Conservation (phyloP, 169 alveolate genomes). For the Blepharisma undulans region DNA sequence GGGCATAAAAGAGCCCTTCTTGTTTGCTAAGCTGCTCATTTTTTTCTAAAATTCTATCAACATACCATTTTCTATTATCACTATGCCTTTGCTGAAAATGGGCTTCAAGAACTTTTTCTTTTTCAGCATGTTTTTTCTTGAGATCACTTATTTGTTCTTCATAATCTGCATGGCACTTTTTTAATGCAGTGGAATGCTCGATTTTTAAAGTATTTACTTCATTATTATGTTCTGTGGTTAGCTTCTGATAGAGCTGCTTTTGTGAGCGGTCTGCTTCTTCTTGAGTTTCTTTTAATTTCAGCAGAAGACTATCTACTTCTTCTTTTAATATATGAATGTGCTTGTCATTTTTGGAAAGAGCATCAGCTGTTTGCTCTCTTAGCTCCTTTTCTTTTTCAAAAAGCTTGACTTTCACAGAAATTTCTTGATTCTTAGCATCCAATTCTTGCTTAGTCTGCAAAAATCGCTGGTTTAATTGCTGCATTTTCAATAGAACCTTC, state of each 20-base stretch:
- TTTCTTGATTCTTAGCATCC: neutral
- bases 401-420: neutral
- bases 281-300: neutral
- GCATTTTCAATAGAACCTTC: neutral
- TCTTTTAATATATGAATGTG: neutral
- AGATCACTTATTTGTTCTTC: neutral
- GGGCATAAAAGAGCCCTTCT: neutral
- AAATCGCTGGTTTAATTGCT: neutral
- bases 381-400: neutral
- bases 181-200: neutral
- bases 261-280: neutral
- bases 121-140: neutral
- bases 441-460: neutral
- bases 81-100: neutral
- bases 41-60: neutral
- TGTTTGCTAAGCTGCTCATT: neutral
- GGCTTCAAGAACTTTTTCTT: neutral
- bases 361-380: neutral
- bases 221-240: neutral
- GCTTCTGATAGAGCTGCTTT: neutral
- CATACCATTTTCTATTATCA: neutral
- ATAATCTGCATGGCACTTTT: neutral
- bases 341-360: neutral
- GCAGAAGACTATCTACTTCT: neutral
- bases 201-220: neutral